A percentile compares a stretch with the other conserved stretches of the same genome.
Evolutionary conservation across 129 eudicot genomes (phyloP).

Genomic region (Helichrysum umbraculigerum): DNA sequence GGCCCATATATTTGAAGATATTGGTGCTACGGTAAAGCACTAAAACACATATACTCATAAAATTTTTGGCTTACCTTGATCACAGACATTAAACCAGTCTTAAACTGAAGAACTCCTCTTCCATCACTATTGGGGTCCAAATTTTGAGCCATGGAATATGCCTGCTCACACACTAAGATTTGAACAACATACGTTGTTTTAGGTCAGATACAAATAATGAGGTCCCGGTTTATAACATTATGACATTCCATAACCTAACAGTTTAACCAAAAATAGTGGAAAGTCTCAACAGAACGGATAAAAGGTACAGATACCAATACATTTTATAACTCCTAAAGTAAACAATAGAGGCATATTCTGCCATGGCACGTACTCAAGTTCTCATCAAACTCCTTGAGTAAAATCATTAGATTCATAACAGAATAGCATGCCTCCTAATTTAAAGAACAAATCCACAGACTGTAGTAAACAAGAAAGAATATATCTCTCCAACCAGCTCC

Average conservation of each 20-base stretch:
- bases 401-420: not conserved
- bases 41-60: slow-evolving; percentile 19
- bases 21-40: not conserved
- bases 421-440: not conserved
- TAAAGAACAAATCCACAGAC: not conserved
- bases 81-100: slow-evolving; percentile 93
- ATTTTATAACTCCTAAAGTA: not conserved
- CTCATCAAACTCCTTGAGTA: slow-evolving; percentile 5
- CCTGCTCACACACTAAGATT: slow-evolving; percentile 93
- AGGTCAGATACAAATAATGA: slow-evolving; percentile 21
- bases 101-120: slow-evolving; percentile 97
- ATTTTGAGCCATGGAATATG: slow-evolving; percentile 90
- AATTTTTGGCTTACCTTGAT: slow-evolving; percentile 62
- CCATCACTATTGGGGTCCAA: slow-evolving; percentile 93
- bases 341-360: slow-evolving; percentile 15
- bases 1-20: slow-evolving; percentile 1
- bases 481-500: slow-evolving; percentile 12
- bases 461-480: not conserved
- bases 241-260: slow-evolving; percentile 9
- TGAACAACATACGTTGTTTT: slow-evolving; percentile 7
- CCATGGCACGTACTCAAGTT: not conserved
- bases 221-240: slow-evolving; percentile 9
- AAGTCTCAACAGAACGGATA: not conserved
- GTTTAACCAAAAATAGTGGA: slow-evolving; percentile 6
- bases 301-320: slow-evolving; percentile 13